These are phyloP conservation scores for Dissoconium aciculare DNA, from an alignment of 2,329 filamentous ascomycete genomes.

Conservation along the genomic window DNA sequence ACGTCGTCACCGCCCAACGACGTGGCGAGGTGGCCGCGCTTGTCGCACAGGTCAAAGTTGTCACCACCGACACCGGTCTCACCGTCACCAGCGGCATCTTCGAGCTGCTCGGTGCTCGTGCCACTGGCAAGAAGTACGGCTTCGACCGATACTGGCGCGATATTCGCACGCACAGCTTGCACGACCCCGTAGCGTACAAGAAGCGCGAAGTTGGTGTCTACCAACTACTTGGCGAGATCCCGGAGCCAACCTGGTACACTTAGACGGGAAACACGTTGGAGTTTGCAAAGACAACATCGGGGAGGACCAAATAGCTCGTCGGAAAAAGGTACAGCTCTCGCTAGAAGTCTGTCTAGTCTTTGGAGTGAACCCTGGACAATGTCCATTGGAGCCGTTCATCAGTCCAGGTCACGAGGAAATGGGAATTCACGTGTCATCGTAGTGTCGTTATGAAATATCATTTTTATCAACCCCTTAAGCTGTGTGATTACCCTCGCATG, in stretches of 20 bases:
- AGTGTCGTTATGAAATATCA: too few species aligned
- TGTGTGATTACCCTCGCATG: too few species aligned
- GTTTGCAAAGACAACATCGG: too few species aligned
- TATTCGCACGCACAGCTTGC: conserved; percentile 49
- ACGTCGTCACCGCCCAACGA: conserved; percentile 36
- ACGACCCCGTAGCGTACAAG: conserved; percentile 55
- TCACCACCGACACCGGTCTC: conserved; percentile 45
- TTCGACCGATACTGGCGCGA: conserved; percentile 54
- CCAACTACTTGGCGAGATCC: conserved; percentile 41
- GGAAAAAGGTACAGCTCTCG: too few species aligned
- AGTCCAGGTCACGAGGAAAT: too few species aligned
- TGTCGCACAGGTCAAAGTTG: conserved; percentile 48
- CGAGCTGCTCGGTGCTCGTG: conserved; percentile 46
- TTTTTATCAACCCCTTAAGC: too few species aligned
- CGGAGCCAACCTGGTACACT: conserved; percentile 48
- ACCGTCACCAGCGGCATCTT: conserved; percentile 47
- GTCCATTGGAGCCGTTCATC: too few species aligned
- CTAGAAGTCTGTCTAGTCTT: too few species aligned
- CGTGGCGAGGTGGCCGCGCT: conserved; percentile 48
- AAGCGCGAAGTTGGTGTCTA: conserved; percentile 47
- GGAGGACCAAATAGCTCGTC: too few species aligned
- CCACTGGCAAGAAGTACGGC: conserved; percentile 43
- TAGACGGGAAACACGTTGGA: conserved; percentile 17
- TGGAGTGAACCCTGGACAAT: too few species aligned
- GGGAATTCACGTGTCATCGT: too few species aligned